Evolutionary conservation across 106 monocot species (phyloP), one percentile per base, ranked within the genome.

Genomic region (Phalaenopsis equestris): DNA sequence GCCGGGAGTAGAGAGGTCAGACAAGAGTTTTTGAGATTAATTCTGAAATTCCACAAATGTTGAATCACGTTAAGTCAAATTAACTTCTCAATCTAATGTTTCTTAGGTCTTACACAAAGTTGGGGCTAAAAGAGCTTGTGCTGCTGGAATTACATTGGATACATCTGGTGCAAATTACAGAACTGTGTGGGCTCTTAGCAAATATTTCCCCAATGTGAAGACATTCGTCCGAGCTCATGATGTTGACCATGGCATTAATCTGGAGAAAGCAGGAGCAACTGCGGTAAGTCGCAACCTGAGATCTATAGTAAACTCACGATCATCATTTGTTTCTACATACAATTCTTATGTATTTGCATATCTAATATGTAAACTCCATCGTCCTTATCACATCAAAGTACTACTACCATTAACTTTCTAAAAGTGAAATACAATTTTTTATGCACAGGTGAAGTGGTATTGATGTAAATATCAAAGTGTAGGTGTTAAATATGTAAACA

Each of bases 211-310:
- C 57, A 91, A 94, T 77, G 94, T 97, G 68, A 97, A 97, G 84
- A 94, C 94, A 55, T 97, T 97, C 84, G 96, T 97, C 55, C 87
- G 96, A 70, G 96, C 96, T 47, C 96, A 97, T 85, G 96, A 97
- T 86, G 90, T 97, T 47, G 94, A 90, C 79, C 96, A 97, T 82
- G 96, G 96, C 56, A 68, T 97, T 68, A 97, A 97, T 87, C 81
- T 97, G 84, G 96, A 97, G 83, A 97, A 97, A 78, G 96, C 96
- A 18, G 96, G 96, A 81, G 96, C 93, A 70, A 87, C 89, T 8
- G 96, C 94, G 65, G 96, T 97, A 92, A 82, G 86, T 91, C 7
- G 23, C 75, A 41, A 52, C 64, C 8, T 52, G 3, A 46, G 11
- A 9, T 64, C 23, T 64, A 24, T 23, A n/a, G n/a, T 64, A 64